Percentiles rank a stretch among this genome's conserved stretches.
Conservation (phyloP, 768 basidiomycete species). For the Cyclocybe cylindracea region DNA sequence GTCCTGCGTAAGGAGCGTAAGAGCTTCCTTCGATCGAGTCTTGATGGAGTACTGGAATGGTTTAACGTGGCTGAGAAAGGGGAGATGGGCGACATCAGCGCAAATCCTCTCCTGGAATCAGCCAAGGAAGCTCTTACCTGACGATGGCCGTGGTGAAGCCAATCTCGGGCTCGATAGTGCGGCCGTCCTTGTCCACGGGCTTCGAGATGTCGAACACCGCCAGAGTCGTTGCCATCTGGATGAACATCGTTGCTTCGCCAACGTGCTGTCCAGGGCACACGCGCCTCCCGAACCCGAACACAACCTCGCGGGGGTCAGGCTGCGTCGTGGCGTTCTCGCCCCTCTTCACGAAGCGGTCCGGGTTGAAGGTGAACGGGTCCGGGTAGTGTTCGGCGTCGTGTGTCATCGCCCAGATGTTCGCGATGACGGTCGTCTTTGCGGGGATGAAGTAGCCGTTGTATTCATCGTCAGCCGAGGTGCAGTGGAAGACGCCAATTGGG, state of each 20-base stretch:
- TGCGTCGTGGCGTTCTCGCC: constrained; percentile 23
- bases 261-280: constrained; percentile 22
- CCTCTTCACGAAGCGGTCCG: constrained; percentile 20
- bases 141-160: constrained; percentile 28
- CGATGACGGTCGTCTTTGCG: constrained; percentile 11
- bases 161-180: constrained; percentile 38
- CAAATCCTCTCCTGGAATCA: not conserved
- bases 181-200: constrained; percentile 32
- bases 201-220: constrained; percentile 47
- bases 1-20: not conserved
- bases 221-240: constrained; percentile 40
- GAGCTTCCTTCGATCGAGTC: constrained; percentile 7
- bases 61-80: constrained; percentile 16
- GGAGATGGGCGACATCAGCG: not conserved
- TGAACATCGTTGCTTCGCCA: constrained; percentile 22
- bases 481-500: constrained; percentile 24
- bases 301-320: constrained; percentile 19
- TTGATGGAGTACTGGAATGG: constrained; percentile 14
- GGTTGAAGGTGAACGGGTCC: constrained; percentile 23
- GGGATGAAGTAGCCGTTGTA: constrained; percentile 17
- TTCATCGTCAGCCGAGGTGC: constrained; percentile 14
- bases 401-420: constrained; percentile 22
- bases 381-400: constrained; percentile 23
- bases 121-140: constrained; percentile 6
- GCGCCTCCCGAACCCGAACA: constrained; percentile 24